phyloP scores from a whole-genome alignment of 1,139 yeast genomes.

The Yamadazyma songkhlaensis region DNA sequence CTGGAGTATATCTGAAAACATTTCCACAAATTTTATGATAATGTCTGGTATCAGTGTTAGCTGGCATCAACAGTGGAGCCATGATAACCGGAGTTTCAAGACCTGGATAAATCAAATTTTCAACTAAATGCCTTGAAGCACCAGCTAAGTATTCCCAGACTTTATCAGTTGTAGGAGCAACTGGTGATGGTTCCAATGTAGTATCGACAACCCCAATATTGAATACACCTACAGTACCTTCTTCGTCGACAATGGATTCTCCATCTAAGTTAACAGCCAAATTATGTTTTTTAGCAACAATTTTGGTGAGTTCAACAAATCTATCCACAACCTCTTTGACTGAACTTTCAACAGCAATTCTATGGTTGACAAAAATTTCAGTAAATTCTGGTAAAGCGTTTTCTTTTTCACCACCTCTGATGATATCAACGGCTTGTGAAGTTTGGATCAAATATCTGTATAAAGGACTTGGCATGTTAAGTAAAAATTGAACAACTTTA shows the following conservation, averaged over 20 bases:
- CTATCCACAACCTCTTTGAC: conserved; percentile 22
- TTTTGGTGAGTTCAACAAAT: conserved; percentile 21
- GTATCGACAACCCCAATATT: conserved; percentile 14
- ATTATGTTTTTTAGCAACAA: conserved; percentile 29
- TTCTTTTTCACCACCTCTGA: conserved; percentile 38
- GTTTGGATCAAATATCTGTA: conserved; percentile 30
- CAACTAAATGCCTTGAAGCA: conserved; percentile 42
- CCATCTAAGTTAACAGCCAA: conserved; percentile 24
- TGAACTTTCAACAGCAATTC: conserved; percentile 30
- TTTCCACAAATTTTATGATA: conserved; percentile 74
- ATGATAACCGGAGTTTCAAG: conserved; percentile 44
- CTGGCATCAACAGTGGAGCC: conserved; percentile 69
- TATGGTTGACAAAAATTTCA: conserved; percentile 29
- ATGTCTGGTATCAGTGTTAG: conserved; percentile 80
- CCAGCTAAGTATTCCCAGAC: conserved; percentile 44
- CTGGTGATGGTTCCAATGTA: conserved; percentile 34
- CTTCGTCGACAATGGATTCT: conserved; percentile 14
- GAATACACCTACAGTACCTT: conserved; percentile 24
- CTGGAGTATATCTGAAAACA: conserved; percentile 65
- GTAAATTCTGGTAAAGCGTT: conserved; percentile 42
- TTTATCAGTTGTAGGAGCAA: conserved; percentile 33
- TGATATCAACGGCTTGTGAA: conserved; percentile 37
- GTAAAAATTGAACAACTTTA: conserved; percentile 19
- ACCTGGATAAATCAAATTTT: conserved; percentile 37
- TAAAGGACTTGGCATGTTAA: conserved; percentile 10